Base-by-base conservation (phyloP, 768 basidiomycete genomes). In the Phallus indusiatus region DNA sequence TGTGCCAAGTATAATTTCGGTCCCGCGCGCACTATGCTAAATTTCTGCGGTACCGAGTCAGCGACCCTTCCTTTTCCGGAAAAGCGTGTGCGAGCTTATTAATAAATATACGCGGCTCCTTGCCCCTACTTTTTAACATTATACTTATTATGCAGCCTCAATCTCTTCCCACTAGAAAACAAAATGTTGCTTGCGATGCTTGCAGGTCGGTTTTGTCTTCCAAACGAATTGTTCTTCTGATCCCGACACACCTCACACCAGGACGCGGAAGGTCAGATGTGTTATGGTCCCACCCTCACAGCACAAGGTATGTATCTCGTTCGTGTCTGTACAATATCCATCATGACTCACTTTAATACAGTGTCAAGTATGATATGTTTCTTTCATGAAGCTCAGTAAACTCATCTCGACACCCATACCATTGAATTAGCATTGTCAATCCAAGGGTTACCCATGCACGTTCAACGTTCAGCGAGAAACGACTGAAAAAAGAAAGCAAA, bases 141-240 rank as follows among this genome's bases (percentile, higher is more conserved):
- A 28, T 28, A 42, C 42, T n/a, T 42, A 42, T 12, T 42, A 62
- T 36, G 60, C 60, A 60, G 54, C 47, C 55, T 46, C 88, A 90
- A 67, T 79, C 88, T 0, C 86, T 90, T 0, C 87, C 88, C n/a
- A 88, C 90, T 6, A 76, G 92, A 59, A 92, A 91, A 70, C 92
- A 94, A 73, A 94, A 94, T 69, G 89, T 90, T 20, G 92, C 93
- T 24, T 94, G 92, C 72, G 92, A 94, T 75, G 88, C 88, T 55
- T 94, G 92, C 82, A 86, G 88, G 88, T 86, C 7, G 60, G 74
- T 63, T 58, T 47, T 11, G 36, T 53, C 42, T 61, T 58, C 28
- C 4, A 35, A 50, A 64, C 64, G 59, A 62, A 61, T 64, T 1
- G 54, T 46, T 33, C n/a, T 10, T 22, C 17, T 22, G 59, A 54